Evolutionary conservation across 1,139 yeast species (phyloP).

Genomic region (Yamadazyma taylorii): DNA sequence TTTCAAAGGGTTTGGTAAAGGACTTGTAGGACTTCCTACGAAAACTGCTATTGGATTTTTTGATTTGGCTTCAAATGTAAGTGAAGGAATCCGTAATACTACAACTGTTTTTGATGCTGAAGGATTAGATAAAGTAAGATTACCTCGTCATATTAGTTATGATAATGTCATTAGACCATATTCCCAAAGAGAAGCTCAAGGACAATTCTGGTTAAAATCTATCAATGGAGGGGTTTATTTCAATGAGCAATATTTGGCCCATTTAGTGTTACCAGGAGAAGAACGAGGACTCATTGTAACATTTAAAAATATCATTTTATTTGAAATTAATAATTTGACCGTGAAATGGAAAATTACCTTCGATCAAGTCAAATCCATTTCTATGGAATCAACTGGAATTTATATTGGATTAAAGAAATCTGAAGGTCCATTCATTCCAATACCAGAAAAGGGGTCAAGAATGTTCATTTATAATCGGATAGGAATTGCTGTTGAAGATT

Average conservation of each 20-base stretch:
- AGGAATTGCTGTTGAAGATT: conserved; percentile 78
- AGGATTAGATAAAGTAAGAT: conserved; percentile 74
- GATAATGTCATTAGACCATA: conserved; percentile 75
- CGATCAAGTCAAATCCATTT: conserved; percentile 63
- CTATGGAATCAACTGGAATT: conserved; percentile 80
- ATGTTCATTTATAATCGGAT: conserved; percentile 70
- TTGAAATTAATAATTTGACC: conserved; percentile 61
- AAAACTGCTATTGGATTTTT: conserved; percentile 95
- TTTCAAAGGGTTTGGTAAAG: conserved; percentile 90
- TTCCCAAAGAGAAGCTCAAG: conserved; percentile 85
- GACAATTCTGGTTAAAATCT: conserved; percentile 87
- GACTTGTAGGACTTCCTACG: conserved; percentile 92
- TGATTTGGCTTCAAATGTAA: conserved; percentile 87
- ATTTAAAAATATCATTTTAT: conserved; percentile 64
- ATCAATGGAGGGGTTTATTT: conserved; percentile 78
- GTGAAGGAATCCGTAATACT: conserved; percentile 92
- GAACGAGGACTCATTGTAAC: conserved; percentile 79
- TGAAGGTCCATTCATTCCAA: conserved; percentile 75
- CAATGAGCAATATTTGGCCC: conserved; percentile 80
- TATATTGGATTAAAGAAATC: conserved; percentile 61
- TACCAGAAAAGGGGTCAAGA: conserved; percentile 66
- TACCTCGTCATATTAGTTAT: conserved; percentile 72
- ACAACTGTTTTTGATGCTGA: conserved; percentile 88
- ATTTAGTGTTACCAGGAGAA: conserved; percentile 76
- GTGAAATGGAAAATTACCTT: conserved; percentile 67